phyloP scores from a whole-genome alignment of 371 early-diverging fungal species.

The Lichtheimia corymbifera region DNA sequence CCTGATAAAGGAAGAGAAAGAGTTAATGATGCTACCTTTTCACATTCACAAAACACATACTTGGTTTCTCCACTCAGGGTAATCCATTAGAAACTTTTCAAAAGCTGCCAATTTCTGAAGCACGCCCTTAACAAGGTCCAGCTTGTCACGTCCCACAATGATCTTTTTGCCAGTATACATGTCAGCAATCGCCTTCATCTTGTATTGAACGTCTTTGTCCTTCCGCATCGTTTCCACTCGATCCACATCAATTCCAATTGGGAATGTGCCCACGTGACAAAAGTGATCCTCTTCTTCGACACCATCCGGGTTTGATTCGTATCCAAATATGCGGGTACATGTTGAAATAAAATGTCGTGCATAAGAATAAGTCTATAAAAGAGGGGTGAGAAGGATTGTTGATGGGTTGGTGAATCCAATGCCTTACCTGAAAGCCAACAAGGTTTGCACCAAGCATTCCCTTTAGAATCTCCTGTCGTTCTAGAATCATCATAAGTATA shows the following conservation, averaged over 20 bases:
- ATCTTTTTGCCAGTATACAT: slow-evolving; percentile 94
- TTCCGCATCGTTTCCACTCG: slow-evolving; percentile 42
- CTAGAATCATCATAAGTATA: slow-evolving; percentile 30
- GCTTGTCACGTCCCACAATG: slow-evolving; percentile 96
- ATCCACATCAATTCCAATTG: slow-evolving; percentile 95
- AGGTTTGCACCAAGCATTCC: slow-evolving; percentile 92
- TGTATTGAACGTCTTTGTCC: slow-evolving; percentile 57
- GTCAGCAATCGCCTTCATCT: slow-evolving; percentile 78
- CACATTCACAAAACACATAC: slow-evolving; percentile 22
- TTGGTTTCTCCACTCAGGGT: slow-evolving; percentile 88
- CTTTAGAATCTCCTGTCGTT: slow-evolving; percentile 86
- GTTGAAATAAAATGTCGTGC: slow-evolving; percentile 94
- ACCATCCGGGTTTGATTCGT: slow-evolving; percentile 84
- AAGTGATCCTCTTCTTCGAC: slow-evolving; percentile 75
- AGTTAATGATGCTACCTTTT: neutral
- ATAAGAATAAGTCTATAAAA: slow-evolving; percentile 85
- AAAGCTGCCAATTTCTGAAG: slow-evolving; percentile 95
- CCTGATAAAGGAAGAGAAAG: slow-evolving; percentile 18
- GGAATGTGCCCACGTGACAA: slow-evolving; percentile 88
- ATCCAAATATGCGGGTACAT: slow-evolving; percentile 88
- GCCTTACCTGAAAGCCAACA: slow-evolving; percentile 88
- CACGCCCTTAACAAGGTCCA: slow-evolving; percentile 98
- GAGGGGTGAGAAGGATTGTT: neutral
- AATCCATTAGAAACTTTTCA: slow-evolving; percentile 86
- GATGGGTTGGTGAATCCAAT: neutral